Evolutionary conservation across 305 asterid species (phyloP).

Genomic region (Fraxinus albicans): DNA sequence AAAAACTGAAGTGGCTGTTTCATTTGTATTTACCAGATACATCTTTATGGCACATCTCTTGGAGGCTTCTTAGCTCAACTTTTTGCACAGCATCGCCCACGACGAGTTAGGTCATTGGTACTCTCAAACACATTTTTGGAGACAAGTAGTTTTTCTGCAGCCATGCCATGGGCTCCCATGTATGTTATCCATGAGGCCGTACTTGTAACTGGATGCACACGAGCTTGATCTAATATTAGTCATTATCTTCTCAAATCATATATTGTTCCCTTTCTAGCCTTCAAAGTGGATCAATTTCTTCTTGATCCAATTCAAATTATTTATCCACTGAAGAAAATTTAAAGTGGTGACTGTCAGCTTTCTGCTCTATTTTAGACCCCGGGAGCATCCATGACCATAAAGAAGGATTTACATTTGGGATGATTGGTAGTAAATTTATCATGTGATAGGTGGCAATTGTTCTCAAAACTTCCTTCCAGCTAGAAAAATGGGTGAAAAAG

Average conservation of each 20-base stretch:
- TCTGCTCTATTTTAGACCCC: background rate
- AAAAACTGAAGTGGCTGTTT: slow-evolving; percentile 12
- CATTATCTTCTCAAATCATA: background rate
- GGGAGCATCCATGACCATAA: background rate
- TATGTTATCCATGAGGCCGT: slow-evolving; percentile 38
- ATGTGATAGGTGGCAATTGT: background rate
- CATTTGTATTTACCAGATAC: slow-evolving; percentile 51
- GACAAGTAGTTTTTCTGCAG: slow-evolving; percentile 77
- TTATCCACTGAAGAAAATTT: background rate
- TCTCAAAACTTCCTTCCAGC: background rate
- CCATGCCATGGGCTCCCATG: slow-evolving; percentile 99
- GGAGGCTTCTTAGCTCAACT: slow-evolving; percentile 98
- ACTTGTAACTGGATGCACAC: background rate
- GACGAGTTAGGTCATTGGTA: slow-evolving; percentile 86
- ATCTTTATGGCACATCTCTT: slow-evolving; percentile 91
- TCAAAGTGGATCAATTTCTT: background rate
- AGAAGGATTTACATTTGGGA: background rate
- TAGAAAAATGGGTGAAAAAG: background rate
- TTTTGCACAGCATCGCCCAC: slow-evolving; percentile 94
- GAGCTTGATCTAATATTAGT: slow-evolving; percentile 10
- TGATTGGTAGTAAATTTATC: background rate
- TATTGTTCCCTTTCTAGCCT: background rate
- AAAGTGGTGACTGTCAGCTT: background rate
- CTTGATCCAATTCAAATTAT: slow-evolving; percentile 1
- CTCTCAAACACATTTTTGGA: slow-evolving; percentile 92